Base-by-base conservation (phyloP, 257 asterid genomes). In the Lavandula angustifolia region DNA sequence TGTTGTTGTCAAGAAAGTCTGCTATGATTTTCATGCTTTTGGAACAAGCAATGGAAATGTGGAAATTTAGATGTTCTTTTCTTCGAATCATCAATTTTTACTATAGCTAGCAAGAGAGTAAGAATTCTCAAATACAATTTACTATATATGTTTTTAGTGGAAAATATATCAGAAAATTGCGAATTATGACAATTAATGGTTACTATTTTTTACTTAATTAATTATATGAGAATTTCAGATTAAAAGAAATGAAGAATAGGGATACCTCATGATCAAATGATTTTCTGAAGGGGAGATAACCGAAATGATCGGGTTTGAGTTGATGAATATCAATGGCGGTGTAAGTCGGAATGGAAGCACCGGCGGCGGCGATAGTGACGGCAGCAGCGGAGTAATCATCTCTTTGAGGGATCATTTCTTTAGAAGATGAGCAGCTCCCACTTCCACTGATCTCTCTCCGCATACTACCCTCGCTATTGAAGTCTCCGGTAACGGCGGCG, bases 221-320 rank as follows among this genome's bases (percentile, higher is more conserved):
- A 34, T 34, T 34, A 34, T 34, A 4, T 5, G 38, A 34, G 38
- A 34, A 34, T 4, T 34, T 2, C 7, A 34, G 38, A 34, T 34
- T 7, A 40, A 8, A 10, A 16, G 27, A 35, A 13, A 54, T 33
- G 27, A 5, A 5, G 9, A 6, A 48, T n/a, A n/a, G n/a, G n/a
- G n/a, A n/a, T 86, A 92, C 96, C 92, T 92, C 91, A 49, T 40
- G 46, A 40, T 87, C 95, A 65, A 89, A 92, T 73, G 76, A 66
- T 79, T 87, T 92, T 64, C 88, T 80, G 63, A 71, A 87, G 4
- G 89, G 94, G 8, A 82, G 82, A 73, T 76, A 94, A 60, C 87
- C 60, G 76, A 89, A 92, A 42, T 87, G 92, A 44, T 85, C 91
- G 8, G 86, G 75, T 76, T 87, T 87, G 48, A 81, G 61, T 35